phyloP scores from a whole-genome alignment of 768 basidiomycete species.

The Podaxis mareebaensis region DNA sequence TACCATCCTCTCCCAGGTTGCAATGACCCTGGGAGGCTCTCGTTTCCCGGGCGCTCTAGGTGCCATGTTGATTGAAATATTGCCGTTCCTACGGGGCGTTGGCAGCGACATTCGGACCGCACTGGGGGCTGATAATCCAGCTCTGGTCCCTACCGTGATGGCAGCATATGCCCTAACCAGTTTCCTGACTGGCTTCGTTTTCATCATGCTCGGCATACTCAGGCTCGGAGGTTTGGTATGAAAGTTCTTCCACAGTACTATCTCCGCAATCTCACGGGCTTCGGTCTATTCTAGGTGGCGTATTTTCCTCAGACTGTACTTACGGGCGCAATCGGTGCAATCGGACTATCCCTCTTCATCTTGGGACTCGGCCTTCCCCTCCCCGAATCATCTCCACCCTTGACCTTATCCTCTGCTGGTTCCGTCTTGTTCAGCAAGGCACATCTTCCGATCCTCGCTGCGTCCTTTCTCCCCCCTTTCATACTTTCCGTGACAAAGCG shows the following conservation, averaged over 20 bases:
- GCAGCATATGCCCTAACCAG: conserved; percentile 25
- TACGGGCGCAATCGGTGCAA: conserved; percentile 25
- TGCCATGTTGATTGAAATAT: conserved; percentile 26
- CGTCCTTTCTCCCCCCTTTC: conserved; percentile 24
- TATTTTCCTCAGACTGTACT: conserved; percentile 28
- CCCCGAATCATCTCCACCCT: conserved; percentile 10
- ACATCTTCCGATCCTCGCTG: conserved; percentile 23
- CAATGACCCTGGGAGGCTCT: conserved; percentile 26
- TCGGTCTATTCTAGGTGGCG: conserved; percentile 20
- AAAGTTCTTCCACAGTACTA: not conserved
- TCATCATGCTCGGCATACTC: conserved; percentile 23
- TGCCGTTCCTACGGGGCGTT: conserved; percentile 24
- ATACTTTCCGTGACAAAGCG: conserved; percentile 22
- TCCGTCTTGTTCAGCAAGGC: conserved; percentile 18
- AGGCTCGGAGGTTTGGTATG: conserved; percentile 23
- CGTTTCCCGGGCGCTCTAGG: conserved; percentile 24
- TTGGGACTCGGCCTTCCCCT: conserved; percentile 20
- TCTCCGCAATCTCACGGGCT: too few species aligned
- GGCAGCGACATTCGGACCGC: conserved; percentile 22
- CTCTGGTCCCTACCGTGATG: conserved; percentile 26
- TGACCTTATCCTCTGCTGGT: conserved; percentile 19
- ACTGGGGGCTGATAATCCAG: conserved; percentile 24
- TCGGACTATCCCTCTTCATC: conserved; percentile 24
- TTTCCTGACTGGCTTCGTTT: conserved; percentile 23
- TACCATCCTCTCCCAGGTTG: conserved; percentile 22